phyloP scores from a whole-genome alignment of 2,329 filamentous ascomycete genomes.

The Metarhizium sp. region DNA sequence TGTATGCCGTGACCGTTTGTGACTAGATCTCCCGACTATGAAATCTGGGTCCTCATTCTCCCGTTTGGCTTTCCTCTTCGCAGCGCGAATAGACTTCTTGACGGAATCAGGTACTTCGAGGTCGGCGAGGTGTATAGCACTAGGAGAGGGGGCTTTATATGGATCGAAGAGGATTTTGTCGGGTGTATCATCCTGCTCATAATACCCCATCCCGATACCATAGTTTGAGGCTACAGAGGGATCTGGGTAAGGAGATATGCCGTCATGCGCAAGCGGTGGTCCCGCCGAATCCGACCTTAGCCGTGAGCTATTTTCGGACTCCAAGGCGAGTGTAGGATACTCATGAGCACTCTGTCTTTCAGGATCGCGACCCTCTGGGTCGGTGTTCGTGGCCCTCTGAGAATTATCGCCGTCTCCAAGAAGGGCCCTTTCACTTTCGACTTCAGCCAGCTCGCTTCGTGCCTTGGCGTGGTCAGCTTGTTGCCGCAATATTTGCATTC shows the following conservation, averaged over 20 bases:
- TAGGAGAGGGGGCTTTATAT: slow-evolving; percentile 42
- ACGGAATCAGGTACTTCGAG: slow-evolving; percentile 43
- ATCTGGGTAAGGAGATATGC: slow-evolving; percentile 35
- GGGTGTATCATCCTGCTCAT: slow-evolving; percentile 47
- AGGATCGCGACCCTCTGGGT: not conserved
- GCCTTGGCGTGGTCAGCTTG: slow-evolving; percentile 50
- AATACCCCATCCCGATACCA: slow-evolving; percentile 51
- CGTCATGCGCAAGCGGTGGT: slow-evolving; percentile 6
- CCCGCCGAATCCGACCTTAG: not conserved
- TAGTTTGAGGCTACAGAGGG: slow-evolving; percentile 36
- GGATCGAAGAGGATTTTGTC: slow-evolving; percentile 52
- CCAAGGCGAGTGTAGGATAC: not conserved
- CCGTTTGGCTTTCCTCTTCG: slow-evolving; percentile 42
- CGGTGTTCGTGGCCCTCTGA: not conserved
- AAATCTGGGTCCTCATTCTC: slow-evolving; percentile 49
- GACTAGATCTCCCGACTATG: slow-evolving; percentile 29
- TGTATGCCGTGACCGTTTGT: slow-evolving; percentile 28
- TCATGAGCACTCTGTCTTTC: not conserved
- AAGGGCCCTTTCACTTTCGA: slow-evolving; percentile 15
- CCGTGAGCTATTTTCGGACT: not conserved
- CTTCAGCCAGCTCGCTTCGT: slow-evolving; percentile 27
- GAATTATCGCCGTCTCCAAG: slow-evolving; percentile 8
- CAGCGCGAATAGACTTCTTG: slow-evolving; percentile 43
- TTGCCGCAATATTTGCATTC: slow-evolving; percentile 47
- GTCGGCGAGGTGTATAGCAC: slow-evolving; percentile 31